phyloP scores from a whole-genome alignment of 805 yeast species.

The Kazachstania africana region DNA sequence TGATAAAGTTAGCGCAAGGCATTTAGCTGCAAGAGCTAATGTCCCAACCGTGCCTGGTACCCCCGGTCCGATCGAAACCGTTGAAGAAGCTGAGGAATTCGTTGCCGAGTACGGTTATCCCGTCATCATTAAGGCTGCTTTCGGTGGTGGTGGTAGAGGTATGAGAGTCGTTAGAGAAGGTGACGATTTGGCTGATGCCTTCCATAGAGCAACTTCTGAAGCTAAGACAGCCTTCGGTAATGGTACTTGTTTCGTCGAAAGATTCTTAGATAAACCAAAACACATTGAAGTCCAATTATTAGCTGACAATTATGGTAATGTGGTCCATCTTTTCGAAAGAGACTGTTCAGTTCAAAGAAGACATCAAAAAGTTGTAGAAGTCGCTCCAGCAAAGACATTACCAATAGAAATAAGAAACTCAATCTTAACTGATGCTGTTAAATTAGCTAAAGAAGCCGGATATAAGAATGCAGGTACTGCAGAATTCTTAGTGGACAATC shows the following conservation, averaged over 20 bases:
- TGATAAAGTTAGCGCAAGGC: conserved; percentile 92
- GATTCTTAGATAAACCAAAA: conserved; percentile 90
- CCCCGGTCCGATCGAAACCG: conserved; percentile 84
- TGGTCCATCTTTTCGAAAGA: conserved; percentile 89
- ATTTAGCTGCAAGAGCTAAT: conserved; percentile 62
- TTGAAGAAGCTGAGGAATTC: conserved; percentile 67
- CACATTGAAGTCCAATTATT: conserved; percentile 95
- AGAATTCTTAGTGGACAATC: conserved; percentile 86
- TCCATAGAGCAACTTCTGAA: conserved; percentile 86
- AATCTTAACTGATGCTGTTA: conserved; percentile 89
- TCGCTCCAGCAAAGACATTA: conserved; percentile 91
- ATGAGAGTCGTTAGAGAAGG: conserved; percentile 98
- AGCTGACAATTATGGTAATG: conserved; percentile 91
- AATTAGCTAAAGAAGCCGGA: conserved; percentile 74
- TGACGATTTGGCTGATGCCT: conserved; percentile 84
- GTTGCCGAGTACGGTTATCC: conserved; percentile 85
- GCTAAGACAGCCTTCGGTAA: conserved; percentile 95
- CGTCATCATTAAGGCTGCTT: conserved; percentile 96
- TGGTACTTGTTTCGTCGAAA: conserved; percentile 95
- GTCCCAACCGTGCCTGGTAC: conserved; percentile 98
- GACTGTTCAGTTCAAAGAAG: conserved; percentile 99
- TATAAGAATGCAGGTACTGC: conserved; percentile 98
- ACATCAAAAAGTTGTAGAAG: conserved; percentile 97
- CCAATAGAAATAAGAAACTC: conserved; percentile 80
- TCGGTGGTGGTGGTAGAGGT: conserved; percentile 99